These are phyloP conservation scores for Fraxinus ornus DNA, from an alignment of 305 asterid genomes.

Conservation along the genomic window DNA sequence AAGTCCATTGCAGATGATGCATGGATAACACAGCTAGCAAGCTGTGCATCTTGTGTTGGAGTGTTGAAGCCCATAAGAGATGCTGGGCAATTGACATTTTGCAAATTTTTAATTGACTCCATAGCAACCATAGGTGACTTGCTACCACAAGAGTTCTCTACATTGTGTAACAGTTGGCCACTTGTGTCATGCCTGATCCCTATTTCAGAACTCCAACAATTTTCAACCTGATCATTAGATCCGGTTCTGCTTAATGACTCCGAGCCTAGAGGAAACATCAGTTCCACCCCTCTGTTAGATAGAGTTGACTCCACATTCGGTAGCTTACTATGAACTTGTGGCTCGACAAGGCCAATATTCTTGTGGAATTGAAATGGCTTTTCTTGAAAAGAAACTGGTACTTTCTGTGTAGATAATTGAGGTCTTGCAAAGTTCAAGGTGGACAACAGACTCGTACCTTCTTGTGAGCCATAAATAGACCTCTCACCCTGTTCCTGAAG, in stretches of 20 bases:
- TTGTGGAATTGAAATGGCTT: constrained; percentile 42
- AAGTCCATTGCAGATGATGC: constrained; percentile 32
- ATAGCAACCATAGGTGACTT: constrained; percentile 26
- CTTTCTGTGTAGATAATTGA: constrained; percentile 34
- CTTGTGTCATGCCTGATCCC: constrained; percentile 27
- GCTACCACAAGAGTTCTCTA: constrained; percentile 19
- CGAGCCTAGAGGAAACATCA: constrained; percentile 31
- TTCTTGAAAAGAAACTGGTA: constrained; percentile 42
- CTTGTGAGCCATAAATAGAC: constrained; percentile 50
- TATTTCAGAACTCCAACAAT: constrained; percentile 26
- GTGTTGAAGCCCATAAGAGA: constrained; percentile 27
- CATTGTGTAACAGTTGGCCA: constrained; percentile 18
- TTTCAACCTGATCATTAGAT: constrained; percentile 23
- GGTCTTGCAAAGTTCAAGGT: constrained; percentile 49
- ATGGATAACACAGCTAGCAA: constrained; percentile 28
- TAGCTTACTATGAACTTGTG: constrained; percentile 41
- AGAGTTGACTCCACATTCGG: constrained; percentile 34
- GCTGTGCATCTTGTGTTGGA: constrained; percentile 33
- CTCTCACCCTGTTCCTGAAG: constrained; percentile 60
- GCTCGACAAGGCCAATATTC: constrained; percentile 31
- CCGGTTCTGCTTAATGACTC: constrained; percentile 28
- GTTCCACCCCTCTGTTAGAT: constrained; percentile 35
- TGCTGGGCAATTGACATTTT: constrained; percentile 32
- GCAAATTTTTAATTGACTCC: constrained; percentile 32
- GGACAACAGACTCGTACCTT: constrained; percentile 46